phyloP scores from a whole-genome alignment of 192 early-diverging fungal species.

The Geranomyces variabilis region DNA sequence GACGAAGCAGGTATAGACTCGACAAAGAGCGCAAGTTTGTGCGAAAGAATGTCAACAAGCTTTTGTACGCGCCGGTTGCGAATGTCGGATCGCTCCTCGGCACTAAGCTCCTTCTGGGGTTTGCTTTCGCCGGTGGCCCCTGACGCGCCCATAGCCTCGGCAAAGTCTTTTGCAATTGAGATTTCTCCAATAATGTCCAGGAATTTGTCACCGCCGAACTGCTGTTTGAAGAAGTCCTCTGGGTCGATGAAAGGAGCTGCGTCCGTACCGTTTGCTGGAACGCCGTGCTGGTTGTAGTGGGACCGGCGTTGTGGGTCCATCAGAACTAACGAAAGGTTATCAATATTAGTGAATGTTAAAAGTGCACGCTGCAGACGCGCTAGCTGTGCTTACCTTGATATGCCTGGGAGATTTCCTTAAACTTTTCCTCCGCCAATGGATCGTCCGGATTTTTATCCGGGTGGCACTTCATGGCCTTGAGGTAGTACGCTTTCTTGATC shows the following conservation, averaged over 20 bases:
- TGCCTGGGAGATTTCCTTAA: constrained; percentile 95
- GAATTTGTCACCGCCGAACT: constrained; percentile 98
- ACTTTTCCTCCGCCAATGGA: constrained; percentile 77
- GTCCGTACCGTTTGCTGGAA: constrained; percentile 66
- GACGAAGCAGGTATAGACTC: constrained; percentile 57
- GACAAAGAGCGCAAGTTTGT: constrained; percentile 80
- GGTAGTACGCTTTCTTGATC: constrained; percentile 94
- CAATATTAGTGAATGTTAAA: neutral
- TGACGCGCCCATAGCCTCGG: constrained; percentile 70
- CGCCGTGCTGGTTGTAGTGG: constrained; percentile 86
- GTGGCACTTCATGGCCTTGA: constrained; percentile 80
- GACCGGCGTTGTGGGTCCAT: constrained; percentile 88
- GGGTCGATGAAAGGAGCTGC: constrained; percentile 73
- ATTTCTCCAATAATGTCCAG: constrained; percentile 98
- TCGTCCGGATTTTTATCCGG: constrained; percentile 87
- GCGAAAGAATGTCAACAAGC: constrained; percentile 70
- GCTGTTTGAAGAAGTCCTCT: constrained; percentile 91
- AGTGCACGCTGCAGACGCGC: neutral
- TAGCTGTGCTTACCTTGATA: constrained; percentile 67
- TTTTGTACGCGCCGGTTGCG: constrained; percentile 69
- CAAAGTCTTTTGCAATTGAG: constrained; percentile 91
- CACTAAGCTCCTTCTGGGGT: constrained; percentile 45
- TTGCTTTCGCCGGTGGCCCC: constrained; percentile 63
- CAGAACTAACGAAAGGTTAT: constrained; percentile 55
- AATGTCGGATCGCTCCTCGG: constrained; percentile 59